Evolutionary conservation across 208 protist species (phyloP).

Genomic region (Crithidia thermophila): DNA sequence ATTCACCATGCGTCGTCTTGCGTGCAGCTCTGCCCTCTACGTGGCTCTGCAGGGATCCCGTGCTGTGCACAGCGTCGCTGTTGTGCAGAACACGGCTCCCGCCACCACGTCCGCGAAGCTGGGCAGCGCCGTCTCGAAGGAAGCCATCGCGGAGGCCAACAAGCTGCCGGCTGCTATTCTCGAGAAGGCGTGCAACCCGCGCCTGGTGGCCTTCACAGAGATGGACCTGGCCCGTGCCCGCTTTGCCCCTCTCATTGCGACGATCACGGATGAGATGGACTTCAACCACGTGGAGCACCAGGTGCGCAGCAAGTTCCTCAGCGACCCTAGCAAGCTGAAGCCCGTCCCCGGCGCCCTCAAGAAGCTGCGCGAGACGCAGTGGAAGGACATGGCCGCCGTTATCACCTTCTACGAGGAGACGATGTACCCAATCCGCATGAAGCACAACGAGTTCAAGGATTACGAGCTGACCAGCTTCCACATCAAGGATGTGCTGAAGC

Average conservation of each 20-base stretch:
- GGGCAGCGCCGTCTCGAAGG: conserved; percentile 43
- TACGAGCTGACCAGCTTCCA: conserved; percentile 79
- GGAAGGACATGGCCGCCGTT: conserved; percentile 55
- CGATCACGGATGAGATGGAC: conserved; percentile 54
- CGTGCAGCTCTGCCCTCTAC: conserved; percentile 10
- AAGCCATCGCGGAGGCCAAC: conserved; percentile 59
- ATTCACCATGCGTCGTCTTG: conserved; percentile 34
- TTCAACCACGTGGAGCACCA: conserved; percentile 60
- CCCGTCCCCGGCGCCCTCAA: conserved; percentile 59
- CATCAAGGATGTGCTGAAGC: conserved; percentile 91
- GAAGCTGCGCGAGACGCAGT: conserved; percentile 70
- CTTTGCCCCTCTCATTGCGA: conserved; percentile 68
- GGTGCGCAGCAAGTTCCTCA: conserved; percentile 42
- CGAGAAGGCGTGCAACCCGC: conserved; percentile 49
- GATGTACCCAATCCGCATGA: conserved; percentile 73
- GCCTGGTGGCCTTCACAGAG: conserved; percentile 58
- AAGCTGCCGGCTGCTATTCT: conserved; percentile 54
- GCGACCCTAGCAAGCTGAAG: conserved; percentile 35
- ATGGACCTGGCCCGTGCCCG: conserved; percentile 71
- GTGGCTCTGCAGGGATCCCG: conserved; percentile 26
- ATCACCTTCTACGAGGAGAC: conserved; percentile 85
- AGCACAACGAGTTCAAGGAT: conserved; percentile 55
- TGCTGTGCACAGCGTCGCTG: conserved; percentile 54
- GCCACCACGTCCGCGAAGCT: conserved; percentile 48
- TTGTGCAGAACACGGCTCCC: conserved; percentile 42